phyloP scores from a whole-genome alignment of 495 filamentous ascomycete genomes.

The Podospora comata region DNA sequence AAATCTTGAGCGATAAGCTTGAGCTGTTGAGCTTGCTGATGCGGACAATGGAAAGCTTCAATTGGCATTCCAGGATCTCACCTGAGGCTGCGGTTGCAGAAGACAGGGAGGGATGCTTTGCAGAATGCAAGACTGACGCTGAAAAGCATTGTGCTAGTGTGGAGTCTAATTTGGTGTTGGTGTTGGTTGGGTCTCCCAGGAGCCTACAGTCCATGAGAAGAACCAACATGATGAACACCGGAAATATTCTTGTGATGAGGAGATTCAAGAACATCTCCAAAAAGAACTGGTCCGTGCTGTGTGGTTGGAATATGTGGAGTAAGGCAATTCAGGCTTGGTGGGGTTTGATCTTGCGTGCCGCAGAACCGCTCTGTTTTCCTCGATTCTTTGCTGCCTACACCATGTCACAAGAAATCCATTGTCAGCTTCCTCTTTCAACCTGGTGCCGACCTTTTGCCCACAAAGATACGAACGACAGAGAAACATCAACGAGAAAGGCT shows the following conservation, averaged over 20 bases:
- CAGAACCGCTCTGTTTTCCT: not conserved
- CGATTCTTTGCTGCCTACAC: not conserved
- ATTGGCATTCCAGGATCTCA: too few species aligned
- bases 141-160: not conserved
- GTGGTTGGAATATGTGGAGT: not conserved
- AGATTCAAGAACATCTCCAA: too few species aligned
- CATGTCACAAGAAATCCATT: not conserved
- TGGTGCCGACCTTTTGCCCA: not conserved
- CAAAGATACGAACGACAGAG: not conserved
- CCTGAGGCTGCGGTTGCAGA: not conserved
- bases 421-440: not conserved
- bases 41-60: too few species aligned
- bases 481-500: not conserved
- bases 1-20: not conserved
- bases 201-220: not conserved
- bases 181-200: too few species aligned
- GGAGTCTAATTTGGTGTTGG: too few species aligned
- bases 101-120: not conserved
- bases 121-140: not conserved
- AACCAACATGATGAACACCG: not conserved
- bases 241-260: too few species aligned
- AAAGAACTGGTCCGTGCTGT: not conserved
- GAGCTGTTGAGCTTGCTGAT: not conserved
- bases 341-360: not conserved
- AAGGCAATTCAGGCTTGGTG: not conserved